These are phyloP conservation scores for Puya raimondii DNA, from an alignment of 176 grass and related monocot species.

Conservation along the genomic window DNA sequence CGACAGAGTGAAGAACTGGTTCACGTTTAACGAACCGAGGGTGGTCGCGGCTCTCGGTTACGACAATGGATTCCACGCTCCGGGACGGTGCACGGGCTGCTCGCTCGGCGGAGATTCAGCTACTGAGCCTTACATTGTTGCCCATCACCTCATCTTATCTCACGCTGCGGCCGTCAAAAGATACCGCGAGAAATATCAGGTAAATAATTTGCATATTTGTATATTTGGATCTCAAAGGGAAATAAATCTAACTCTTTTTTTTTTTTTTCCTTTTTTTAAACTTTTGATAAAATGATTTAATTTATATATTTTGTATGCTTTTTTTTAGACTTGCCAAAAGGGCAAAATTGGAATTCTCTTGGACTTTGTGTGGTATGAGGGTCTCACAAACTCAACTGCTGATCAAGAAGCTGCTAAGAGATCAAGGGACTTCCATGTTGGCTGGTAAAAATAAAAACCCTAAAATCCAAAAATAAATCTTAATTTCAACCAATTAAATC, in stretches of 20 bases:
- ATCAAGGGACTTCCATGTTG: constrained; percentile 85
- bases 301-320: neutral
- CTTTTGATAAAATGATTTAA: neutral
- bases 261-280: too few relatives aligned
- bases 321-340: constrained; percentile 44
- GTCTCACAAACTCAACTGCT: constrained; percentile 41
- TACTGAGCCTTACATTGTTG: constrained; percentile 61
- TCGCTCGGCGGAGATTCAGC: constrained; percentile 61
- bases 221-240: too few relatives aligned
- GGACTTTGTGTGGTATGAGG: constrained; percentile 88
- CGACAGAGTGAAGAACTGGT: constrained; percentile 86
- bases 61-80: constrained; percentile 60
- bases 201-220: neutral
- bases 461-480: neutral
- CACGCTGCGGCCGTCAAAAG: constrained; percentile 62
- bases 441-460: constrained; percentile 44
- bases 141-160: constrained; percentile 77
- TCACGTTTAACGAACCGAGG: constrained; percentile 91
- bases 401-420: constrained; percentile 71
- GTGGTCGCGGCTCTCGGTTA: constrained; percentile 72
- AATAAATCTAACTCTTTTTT: neutral
- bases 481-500: too few relatives aligned
- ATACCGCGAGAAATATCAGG: constrained; percentile 83
- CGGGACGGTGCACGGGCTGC: constrained; percentile 61
- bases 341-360: constrained; percentile 84